phyloP scores from a whole-genome alignment of 2,329 filamentous ascomycete genomes.

The Fusarium sulawesiense region DNA sequence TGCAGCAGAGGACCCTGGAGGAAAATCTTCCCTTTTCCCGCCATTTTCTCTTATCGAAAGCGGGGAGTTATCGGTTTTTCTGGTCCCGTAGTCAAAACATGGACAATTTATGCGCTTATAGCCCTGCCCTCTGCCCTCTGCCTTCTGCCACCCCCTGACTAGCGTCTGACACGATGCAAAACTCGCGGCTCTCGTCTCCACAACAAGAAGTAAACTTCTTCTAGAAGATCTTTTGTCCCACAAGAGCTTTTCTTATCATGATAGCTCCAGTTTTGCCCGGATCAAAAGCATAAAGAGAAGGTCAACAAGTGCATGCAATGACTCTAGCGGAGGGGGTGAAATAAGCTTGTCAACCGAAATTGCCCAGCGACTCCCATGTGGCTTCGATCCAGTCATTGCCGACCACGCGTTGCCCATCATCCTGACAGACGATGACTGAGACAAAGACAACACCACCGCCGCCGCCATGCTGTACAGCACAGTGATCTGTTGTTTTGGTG shows the following conservation, averaged over 20 bases:
- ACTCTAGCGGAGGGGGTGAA: slow-evolving; percentile 2
- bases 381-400: slow-evolving; percentile 5
- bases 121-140: slow-evolving; percentile 8
- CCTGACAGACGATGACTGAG: slow-evolving; percentile 16
- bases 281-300: slow-evolving; percentile 27
- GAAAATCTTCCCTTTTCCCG: slow-evolving; percentile 21
- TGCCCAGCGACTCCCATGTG: slow-evolving; percentile 1
- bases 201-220: slow-evolving; percentile 28
- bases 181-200: slow-evolving; percentile 17
- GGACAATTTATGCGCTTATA: slow-evolving; percentile 26
- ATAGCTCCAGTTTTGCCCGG: slow-evolving; percentile 33
- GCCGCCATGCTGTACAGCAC: background rate
- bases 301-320: slow-evolving; percentile 3
- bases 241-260: slow-evolving; percentile 19
- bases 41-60: slow-evolving; percentile 35
- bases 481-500: slow-evolving; percentile 8
- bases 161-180: slow-evolving; percentile 33
- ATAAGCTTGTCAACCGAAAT: slow-evolving; percentile 15
- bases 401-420: slow-evolving; percentile 19
- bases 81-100: slow-evolving; percentile 21
- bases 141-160: slow-evolving; percentile 15
- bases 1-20: slow-evolving; percentile 23
- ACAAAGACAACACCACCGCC: background rate
- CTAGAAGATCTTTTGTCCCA: slow-evolving; percentile 31
- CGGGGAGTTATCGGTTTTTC: slow-evolving; percentile 24